Evolutionary conservation across 345 rosid species (phyloP).

Genomic region (Hibiscus trionum): DNA sequence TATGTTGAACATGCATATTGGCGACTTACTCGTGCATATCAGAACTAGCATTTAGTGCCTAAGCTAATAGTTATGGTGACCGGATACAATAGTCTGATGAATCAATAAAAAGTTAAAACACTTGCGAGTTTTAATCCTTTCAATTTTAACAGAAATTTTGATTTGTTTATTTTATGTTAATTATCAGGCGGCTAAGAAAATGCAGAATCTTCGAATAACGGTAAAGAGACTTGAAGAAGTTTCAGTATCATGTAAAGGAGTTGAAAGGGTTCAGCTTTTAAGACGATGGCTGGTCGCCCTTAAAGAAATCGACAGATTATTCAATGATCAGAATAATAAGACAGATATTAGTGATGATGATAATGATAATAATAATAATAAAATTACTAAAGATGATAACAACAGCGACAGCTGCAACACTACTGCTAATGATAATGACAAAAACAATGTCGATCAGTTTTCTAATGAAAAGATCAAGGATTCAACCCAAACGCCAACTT

Average conservation of each 20-base stretch:
- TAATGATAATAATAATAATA: constrained; percentile 4
- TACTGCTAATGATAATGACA: not conserved
- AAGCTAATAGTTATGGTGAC: too few species aligned
- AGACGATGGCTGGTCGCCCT: constrained; percentile 88
- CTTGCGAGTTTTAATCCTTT: too few species aligned
- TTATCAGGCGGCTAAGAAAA: constrained; percentile 50
- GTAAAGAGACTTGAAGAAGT: constrained; percentile 83
- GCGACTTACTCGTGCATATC: too few species aligned
- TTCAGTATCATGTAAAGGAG: constrained; percentile 78
- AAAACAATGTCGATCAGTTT: constrained; percentile 19
- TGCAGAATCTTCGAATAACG: constrained; percentile 40
- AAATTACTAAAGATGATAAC: constrained; percentile 4
- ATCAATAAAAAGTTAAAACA: too few species aligned
- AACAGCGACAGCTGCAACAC: not conserved
- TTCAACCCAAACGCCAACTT: constrained; percentile 38
- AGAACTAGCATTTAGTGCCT: too few species aligned
- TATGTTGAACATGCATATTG: too few species aligned
- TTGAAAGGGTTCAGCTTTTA: constrained; percentile 70
- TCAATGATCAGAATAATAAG: constrained; percentile 13
- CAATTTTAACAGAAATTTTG: not conserved
- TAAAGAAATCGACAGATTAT: constrained; percentile 62
- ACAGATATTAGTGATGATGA: not conserved
- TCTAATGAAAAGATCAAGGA: constrained; percentile 44
- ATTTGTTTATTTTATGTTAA: not conserved
- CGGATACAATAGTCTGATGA: too few species aligned